These are phyloP conservation scores for Graphilbum sp. DNA, from an alignment of 2,329 filamentous ascomycete species.

Conservation along the genomic window DNA sequence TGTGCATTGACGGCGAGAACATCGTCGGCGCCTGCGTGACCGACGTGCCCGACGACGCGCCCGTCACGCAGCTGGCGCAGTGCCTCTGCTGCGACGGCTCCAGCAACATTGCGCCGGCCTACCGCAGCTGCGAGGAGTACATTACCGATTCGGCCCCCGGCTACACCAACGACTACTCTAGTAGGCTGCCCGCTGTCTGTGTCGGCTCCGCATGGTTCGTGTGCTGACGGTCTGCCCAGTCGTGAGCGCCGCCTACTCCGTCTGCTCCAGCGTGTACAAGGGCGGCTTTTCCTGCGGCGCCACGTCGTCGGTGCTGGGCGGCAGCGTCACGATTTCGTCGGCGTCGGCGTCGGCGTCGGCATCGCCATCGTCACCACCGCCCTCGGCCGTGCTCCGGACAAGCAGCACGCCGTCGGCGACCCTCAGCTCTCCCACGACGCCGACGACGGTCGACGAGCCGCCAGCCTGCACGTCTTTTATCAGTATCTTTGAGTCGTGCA, in stretches of 20 bases:
- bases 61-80: conserved; percentile 1
- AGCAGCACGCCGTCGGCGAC: conserved; percentile 2
- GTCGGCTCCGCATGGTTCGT: not conserved
- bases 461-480: conserved; percentile 11
- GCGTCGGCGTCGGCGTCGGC: not conserved
- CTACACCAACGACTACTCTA: conserved; percentile 5
- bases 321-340: not conserved
- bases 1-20: conserved; percentile 8
- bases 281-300: conserved; percentile 5
- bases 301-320: not conserved
- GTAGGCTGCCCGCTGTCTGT: not conserved
- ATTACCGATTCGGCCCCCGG: conserved; percentile 4
- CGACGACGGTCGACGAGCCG: conserved; percentile 2
- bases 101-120: conserved; percentile 7
- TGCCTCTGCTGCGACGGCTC: conserved; percentile 13
- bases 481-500: conserved; percentile 11
- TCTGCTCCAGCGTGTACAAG: conserved; percentile 2
- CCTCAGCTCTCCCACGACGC: not conserved
- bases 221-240: not conserved
- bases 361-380: not conserved
- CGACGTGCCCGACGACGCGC: conserved; percentile 4
- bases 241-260: conserved; percentile 1
- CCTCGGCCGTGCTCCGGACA: no score
- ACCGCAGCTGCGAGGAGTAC: conserved; percentile 13
- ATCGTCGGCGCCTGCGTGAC: conserved; percentile 8